Evolutionary conservation across 768 basidiomycete species (phyloP), one percentile per base, ranked within the genome.

Genomic region (Naganishia antarctica): DNA sequence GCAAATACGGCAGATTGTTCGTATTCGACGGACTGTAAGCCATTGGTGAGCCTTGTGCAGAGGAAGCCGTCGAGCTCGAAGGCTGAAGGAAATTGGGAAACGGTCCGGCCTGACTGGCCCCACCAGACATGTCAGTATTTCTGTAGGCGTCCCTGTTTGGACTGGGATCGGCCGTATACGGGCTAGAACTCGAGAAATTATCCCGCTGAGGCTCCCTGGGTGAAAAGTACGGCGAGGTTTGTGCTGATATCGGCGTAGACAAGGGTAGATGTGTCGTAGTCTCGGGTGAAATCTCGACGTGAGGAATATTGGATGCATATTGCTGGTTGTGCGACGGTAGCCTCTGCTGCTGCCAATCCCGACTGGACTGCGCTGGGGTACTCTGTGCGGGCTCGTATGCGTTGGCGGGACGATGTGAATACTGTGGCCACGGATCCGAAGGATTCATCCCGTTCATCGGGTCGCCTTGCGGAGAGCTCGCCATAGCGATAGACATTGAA

Each of bases 371-470:
- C 4, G 15, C 26, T 3, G 12, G 13, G 26, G 26, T n/a, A 21
- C 16, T 60, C 43, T 13, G 25, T 13, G 28, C 43, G 7, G 59
- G 37, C n/a, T 31, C 23, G 26, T 47, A 34, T 29, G 32, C 49
- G 16, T 43, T 21, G 13, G 62, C 40, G 3, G 49, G 29, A 6
- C 26, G 48, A 23, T 63, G 49, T 11, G 34, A 16, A n/a, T 63
- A 63, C 49, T 63, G 62, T 16, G 62, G 62, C 49, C 48, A 51
- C 5, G 48, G 62, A 53, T 63, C 50, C 32, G 48, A 13, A 3
- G n/a, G 18, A 9, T 26, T 51, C 37, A 28, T 44, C 34, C 21
- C 21, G 18, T n/a, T 59, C n/a, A n/a, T n/a, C n/a, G n/a, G 7
- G 57, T 41, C 43, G 9, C 29, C 37, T 23, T 8, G 2, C 13